Evolutionary conservation across 768 basidiomycete species (phyloP).

Genomic region (Psilocybe tampanensis): DNA sequence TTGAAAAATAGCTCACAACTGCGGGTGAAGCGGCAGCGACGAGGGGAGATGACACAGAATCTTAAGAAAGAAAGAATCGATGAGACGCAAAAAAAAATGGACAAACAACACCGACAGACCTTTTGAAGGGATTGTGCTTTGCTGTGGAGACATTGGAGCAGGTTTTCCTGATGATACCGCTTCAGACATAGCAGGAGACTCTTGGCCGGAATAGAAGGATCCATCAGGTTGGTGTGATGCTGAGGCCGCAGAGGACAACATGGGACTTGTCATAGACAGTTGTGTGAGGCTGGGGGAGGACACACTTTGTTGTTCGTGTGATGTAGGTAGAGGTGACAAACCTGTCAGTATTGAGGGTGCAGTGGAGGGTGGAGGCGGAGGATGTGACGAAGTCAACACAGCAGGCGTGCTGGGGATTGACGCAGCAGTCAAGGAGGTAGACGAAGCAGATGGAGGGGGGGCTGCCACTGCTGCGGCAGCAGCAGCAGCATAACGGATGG

Average conservation of each 20-base stretch:
- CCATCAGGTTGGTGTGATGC: constrained; percentile 66
- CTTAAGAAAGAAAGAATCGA: no score
- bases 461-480: constrained; percentile 65
- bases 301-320: constrained; percentile 46
- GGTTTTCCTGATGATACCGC: constrained; percentile 49
- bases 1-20: constrained; percentile 36
- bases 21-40: constrained; percentile 43
- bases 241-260: constrained; percentile 76
- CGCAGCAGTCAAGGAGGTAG: constrained; percentile 53
- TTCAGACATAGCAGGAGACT: constrained; percentile 76
- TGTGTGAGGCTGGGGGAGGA: constrained; percentile 88
- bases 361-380: constrained; percentile 32
- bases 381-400: constrained; percentile 29
- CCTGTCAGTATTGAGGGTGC: constrained; percentile 37
- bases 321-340: constrained; percentile 33
- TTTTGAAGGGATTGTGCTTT: constrained; percentile 40
- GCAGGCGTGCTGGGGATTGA: constrained; percentile 26
- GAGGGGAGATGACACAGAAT: constrained; percentile 47
- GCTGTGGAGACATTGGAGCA: constrained; percentile 61
- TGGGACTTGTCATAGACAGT: constrained; percentile 79
- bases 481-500: constrained; percentile 90
- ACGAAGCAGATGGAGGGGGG: constrained; percentile 23
- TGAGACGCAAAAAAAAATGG: no score
- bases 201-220: constrained; percentile 71
- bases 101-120: constrained; percentile 38